These are phyloP conservation scores for Leccinum proliferum DNA, from an alignment of 1,284 basidiomycete species.

Conservation along the genomic window DNA sequence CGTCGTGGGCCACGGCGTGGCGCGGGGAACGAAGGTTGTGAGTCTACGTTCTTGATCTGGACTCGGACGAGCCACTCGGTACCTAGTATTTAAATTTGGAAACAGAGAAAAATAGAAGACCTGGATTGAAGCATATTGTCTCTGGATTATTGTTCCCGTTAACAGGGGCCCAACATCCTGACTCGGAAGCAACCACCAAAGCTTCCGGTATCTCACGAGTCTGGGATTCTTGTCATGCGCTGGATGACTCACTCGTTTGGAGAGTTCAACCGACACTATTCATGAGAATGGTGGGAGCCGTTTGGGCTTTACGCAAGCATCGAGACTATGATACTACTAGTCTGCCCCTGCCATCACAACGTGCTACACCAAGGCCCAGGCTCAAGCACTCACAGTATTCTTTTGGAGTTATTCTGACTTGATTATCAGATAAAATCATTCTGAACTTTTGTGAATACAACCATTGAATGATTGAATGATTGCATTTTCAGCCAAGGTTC, in stretches of 20 bases:
- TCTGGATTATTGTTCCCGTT: background rate
- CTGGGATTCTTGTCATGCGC: background rate
- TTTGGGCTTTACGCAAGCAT: background rate
- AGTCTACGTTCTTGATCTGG: background rate
- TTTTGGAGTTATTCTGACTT: background rate
- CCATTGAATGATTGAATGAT: background rate
- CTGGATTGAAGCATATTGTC: background rate
- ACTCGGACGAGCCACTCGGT: background rate
- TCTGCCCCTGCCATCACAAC: background rate
- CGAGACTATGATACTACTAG: no score
- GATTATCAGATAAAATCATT: background rate
- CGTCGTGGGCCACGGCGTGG: background rate
- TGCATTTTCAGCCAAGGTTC: background rate
- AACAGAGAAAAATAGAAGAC: background rate
- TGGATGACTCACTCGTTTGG: background rate
- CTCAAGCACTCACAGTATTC: background rate
- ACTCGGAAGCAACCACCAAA: background rate
- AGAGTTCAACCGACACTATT: background rate
- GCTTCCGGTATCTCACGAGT: background rate
- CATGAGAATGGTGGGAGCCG: background rate
- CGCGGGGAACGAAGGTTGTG: background rate
- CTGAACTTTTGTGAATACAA: background rate
- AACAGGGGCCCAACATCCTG: background rate
- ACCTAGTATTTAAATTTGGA: background rate
- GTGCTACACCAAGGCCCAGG: slow-evolving; percentile 1